Base-by-base conservation (phyloP, 345 rosid species). In the Geranium brycei region DNA sequence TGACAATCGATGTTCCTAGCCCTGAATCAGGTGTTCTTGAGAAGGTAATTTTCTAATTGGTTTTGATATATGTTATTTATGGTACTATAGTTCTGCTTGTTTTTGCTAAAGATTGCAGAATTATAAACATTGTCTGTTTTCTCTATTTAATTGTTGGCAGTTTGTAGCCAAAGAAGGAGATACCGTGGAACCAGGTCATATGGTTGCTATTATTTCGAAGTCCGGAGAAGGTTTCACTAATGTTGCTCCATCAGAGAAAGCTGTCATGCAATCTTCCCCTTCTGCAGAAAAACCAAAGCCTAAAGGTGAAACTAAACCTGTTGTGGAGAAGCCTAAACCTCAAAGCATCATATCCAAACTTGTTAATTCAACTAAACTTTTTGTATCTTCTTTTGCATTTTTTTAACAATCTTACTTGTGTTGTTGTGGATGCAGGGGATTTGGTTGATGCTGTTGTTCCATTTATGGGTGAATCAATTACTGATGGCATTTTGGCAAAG, bases 121-220 rank as follows among this genome's bases (percentile, higher is more conserved):
- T 47, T 13, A 5, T 47, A 47, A 35, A 35, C 41, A 35, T 35
- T 35, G 7, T 35, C 10, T 35, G 41, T 23, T 23, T 23, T 23
- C 28, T 23, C 28, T 35, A 35, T 35, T 35, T 35, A 35, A 53
- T 67, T 62, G 64, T 51, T 72, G 17, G 58, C 82, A 91, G 99
- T 80, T 81, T 68, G 69, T 85, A 59, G 99, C 91, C 62, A 88
- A 87, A 74, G 99, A 86, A 81, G 99, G 99, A 17, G 99, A 91
- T 59, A 93, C 96, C 32, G 99, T 93, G 58, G 97, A 88, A 66
- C 96, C 99, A 0, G 96, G 97, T 68, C 68, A 79, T 69, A 93
- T 79, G 73, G 72, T 93, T 65, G 97, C 99, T 66, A 73, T 84
- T 61, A 93, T 93, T 70, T 93, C 92, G 4, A 88, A 72, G 72